These are phyloP conservation scores for Thermoascus crustaceus DNA, from an alignment of 2,329 filamentous ascomycete genomes.

Conservation along the genomic window DNA sequence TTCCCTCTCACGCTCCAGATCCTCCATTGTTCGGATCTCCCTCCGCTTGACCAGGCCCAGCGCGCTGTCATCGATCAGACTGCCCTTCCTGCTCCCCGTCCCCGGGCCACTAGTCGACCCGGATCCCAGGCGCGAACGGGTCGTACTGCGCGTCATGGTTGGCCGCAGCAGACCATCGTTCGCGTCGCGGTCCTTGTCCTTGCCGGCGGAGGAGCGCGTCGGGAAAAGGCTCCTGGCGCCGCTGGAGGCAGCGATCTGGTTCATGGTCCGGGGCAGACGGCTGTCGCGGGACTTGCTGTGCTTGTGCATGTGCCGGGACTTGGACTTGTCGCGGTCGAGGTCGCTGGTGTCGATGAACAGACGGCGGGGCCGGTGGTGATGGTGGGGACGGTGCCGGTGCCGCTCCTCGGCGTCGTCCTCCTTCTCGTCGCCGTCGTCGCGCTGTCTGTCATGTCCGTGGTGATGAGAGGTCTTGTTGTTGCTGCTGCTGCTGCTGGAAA, in stretches of 20 bases:
- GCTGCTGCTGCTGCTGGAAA: no score
- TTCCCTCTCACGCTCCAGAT: conserved; percentile 38
- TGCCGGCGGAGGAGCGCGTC: conserved; percentile 18
- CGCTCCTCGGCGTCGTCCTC: conserved; percentile 9
- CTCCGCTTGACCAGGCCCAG: conserved; percentile 19
- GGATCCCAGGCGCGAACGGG: conserved; percentile 25
- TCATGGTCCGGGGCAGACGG: conserved; percentile 26
- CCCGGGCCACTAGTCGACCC: conserved; percentile 20
- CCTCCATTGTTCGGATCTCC: conserved; percentile 25
- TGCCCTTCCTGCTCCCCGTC: conserved; percentile 20
- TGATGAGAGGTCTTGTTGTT: no score
- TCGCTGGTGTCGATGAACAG: conserved; percentile 14
- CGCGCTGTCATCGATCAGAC: conserved; percentile 19
- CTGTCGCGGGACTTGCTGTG: conserved; percentile 24
- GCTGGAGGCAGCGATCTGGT: conserved; percentile 21
- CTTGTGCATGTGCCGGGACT: conserved; percentile 20
- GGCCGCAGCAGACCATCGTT: conserved; percentile 25
- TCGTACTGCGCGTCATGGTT: conserved; percentile 20
- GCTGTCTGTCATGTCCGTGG: conserved; percentile 7
- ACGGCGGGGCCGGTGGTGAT: conserved; percentile 11
- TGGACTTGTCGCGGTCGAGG: conserved; percentile 6
- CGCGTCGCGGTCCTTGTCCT: conserved; percentile 23
- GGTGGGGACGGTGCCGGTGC: no score
- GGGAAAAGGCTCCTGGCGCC: conserved; percentile 24
- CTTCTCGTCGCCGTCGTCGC: conserved; percentile 1